Conservation (phyloP, 2,329 filamentous ascomycete genomes). For the Passalora sequoiae region DNA sequence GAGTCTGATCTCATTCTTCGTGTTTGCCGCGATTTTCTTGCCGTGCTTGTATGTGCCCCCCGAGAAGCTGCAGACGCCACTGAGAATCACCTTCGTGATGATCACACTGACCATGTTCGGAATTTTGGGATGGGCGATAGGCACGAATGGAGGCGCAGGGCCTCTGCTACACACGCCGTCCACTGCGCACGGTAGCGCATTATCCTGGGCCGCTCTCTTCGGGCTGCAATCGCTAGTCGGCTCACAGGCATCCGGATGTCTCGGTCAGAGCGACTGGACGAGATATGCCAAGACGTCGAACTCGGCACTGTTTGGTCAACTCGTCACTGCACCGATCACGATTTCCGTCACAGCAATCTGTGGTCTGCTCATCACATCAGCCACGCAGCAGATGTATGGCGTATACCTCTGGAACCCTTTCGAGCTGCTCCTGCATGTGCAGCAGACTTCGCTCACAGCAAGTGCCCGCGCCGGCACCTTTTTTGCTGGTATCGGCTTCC, state of each 20-base stretch:
- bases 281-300: slow-evolving; percentile 20
- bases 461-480: slow-evolving; percentile 27
- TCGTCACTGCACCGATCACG: slow-evolving; percentile 34
- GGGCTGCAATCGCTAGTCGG: slow-evolving; percentile 16
- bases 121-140: slow-evolving; percentile 14
- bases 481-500: slow-evolving; percentile 29
- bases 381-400: slow-evolving; percentile 22
- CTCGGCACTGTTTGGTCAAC: slow-evolving; percentile 16
- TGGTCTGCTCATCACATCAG: slow-evolving; percentile 28
- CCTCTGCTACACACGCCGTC: slow-evolving; percentile 12
- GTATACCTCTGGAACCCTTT: slow-evolving; percentile 26
- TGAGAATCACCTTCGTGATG: slow-evolving; percentile 15
- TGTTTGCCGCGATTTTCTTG: slow-evolving; percentile 14
- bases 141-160: slow-evolving; percentile 7
- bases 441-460: slow-evolving; percentile 20
- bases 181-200: slow-evolving; percentile 10
- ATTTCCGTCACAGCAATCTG: slow-evolving; percentile 15
- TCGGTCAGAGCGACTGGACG: slow-evolving; percentile 22
- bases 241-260: slow-evolving; percentile 11
- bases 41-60: slow-evolving; percentile 13
- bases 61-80: slow-evolving; percentile 13
- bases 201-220: slow-evolving; percentile 15
- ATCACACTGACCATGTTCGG: slow-evolving; percentile 13
- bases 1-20: slow-evolving; percentile 15
- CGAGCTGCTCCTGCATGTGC: slow-evolving; percentile 22